phyloP scores from a whole-genome alignment of 306 rosid species.

The Gynostemma pentaphyllum region DNA sequence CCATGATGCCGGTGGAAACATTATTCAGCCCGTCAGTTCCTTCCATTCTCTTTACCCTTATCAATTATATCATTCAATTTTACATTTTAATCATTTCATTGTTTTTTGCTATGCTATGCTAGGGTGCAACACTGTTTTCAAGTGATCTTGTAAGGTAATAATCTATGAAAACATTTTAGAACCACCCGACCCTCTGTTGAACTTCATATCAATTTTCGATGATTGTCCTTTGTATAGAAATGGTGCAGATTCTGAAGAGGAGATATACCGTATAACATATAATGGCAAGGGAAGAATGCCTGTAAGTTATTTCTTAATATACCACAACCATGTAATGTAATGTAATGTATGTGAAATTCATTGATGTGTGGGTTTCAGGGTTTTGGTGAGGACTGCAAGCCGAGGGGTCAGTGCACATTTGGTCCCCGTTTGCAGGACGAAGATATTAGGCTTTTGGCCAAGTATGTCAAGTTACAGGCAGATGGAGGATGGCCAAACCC shows the following conservation, averaged over 20 bases:
- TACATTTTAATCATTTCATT: conserved; percentile 1
- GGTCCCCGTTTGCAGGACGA: conserved; percentile 85
- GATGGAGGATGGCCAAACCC: conserved; percentile 73
- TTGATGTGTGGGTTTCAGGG: conserved; percentile 33
- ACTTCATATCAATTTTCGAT: conserved; percentile 1
- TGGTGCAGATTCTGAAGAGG: conserved; percentile 74
- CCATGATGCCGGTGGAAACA: conserved; percentile 81
- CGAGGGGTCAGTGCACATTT: conserved; percentile 93
- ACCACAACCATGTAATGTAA: too few relatives aligned
- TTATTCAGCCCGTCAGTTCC: conserved; percentile 68
- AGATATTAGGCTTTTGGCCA: conserved; percentile 70
- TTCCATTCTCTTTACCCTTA: background rate
- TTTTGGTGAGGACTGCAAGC: conserved; percentile 75
- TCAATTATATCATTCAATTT: too few relatives aligned
- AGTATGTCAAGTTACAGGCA: conserved; percentile 81
- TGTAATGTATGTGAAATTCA: background rate
- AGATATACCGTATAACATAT: conserved; percentile 62
- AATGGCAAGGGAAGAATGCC: conserved; percentile 93
- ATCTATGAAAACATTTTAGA: background rate
- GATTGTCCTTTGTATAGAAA: conserved; percentile 40
- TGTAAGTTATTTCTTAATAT: conserved; percentile 27
- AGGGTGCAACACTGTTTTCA: conserved; percentile 70
- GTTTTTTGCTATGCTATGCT: conserved; percentile 8
- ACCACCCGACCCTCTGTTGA: background rate
- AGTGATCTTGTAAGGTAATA: conserved; percentile 75